Conservation (phyloP, 306 rosid species). For the Hippophae tibetana region DNA sequence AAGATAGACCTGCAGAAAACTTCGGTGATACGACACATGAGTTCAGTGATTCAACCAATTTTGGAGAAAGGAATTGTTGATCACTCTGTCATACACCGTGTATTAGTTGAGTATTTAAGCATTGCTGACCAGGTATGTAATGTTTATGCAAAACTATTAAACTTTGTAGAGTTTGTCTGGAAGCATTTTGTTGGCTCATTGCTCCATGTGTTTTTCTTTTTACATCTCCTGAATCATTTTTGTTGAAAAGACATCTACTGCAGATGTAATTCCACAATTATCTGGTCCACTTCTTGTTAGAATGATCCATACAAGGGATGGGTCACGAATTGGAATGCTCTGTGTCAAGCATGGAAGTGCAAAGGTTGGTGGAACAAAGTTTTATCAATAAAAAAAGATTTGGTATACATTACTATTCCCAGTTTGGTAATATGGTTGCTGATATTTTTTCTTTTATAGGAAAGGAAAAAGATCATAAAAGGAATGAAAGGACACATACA, state of each 20-base stretch:
- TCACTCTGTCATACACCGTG: conserved; percentile 77
- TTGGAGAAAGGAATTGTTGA: conserved; percentile 95
- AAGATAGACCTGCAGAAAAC: conserved; percentile 69
- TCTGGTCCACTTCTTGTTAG: conserved; percentile 71
- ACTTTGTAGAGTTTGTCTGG: not conserved
- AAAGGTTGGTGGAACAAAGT: conserved; percentile 39
- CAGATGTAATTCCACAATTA: conserved; percentile 70
- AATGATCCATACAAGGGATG: conserved; percentile 80
- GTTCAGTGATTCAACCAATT: conserved; percentile 73
- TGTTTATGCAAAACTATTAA: not conserved
- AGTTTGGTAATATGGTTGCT: conserved; percentile 8
- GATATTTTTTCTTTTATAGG: conserved; percentile 38
- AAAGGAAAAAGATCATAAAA: conserved; percentile 88
- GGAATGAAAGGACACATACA: conserved; percentile 70
- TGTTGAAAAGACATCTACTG: conserved; percentile 59
- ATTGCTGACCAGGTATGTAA: conserved; percentile 70
- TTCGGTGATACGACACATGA: conserved; percentile 74
- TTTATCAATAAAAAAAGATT: too few relatives aligned
- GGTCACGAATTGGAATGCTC: conserved; percentile 69
- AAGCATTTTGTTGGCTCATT: not conserved
- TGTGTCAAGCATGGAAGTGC: conserved; percentile 90
- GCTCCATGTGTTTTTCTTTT: conserved; percentile 3
- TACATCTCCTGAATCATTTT: conserved; percentile 30
- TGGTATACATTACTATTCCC: too few relatives aligned
- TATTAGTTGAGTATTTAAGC: conserved; percentile 66